phyloP scores from a whole-genome alignment of 345 rosid genomes.

The Camelina hispida region DNA sequence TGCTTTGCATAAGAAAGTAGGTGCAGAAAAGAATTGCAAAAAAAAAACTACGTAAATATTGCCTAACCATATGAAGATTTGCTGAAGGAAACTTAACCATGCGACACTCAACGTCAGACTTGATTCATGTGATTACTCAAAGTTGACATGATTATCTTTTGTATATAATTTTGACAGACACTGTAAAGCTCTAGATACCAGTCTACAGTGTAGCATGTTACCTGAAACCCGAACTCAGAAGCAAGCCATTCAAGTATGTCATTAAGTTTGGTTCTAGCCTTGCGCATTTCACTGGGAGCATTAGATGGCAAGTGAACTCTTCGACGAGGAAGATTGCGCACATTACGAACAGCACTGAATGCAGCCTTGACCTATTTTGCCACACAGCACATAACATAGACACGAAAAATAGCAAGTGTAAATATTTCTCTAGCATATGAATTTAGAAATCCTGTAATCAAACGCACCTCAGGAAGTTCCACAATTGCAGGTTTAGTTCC shows the following conservation, averaged over 20 bases:
- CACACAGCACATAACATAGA: conserved; percentile 12
- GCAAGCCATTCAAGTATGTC: conserved; percentile 96
- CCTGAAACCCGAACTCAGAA: conserved; percentile 93
- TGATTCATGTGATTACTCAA: conserved; percentile 1
- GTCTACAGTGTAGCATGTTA: conserved; percentile 26
- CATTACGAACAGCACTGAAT: conserved; percentile 59
- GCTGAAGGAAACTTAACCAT: not conserved
- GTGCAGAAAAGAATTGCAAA: conserved; percentile 14
- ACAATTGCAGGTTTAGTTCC: conserved; percentile 76
- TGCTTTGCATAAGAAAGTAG: conserved; percentile 7
- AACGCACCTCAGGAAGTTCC: conserved; percentile 88
- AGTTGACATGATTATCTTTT: not conserved
- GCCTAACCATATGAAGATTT: conserved; percentile 1
- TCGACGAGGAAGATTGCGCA: conserved; percentile 65
- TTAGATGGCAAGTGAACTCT: conserved; percentile 34
- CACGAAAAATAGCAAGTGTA: conserved; percentile 7
- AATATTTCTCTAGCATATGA: conserved; percentile 8
- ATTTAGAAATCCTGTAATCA: conserved; percentile 16
- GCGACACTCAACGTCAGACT: not conserved
- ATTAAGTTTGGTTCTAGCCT: conserved; percentile 52
- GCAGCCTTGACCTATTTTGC: conserved; percentile 79
- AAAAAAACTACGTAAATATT: not conserved
- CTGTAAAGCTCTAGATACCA: not conserved
- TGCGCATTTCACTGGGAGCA: conserved; percentile 47
- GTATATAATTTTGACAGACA: not conserved